Conservation (phyloP, 2,329 filamentous ascomycete species). For the Scytalidium sp. region DNA sequence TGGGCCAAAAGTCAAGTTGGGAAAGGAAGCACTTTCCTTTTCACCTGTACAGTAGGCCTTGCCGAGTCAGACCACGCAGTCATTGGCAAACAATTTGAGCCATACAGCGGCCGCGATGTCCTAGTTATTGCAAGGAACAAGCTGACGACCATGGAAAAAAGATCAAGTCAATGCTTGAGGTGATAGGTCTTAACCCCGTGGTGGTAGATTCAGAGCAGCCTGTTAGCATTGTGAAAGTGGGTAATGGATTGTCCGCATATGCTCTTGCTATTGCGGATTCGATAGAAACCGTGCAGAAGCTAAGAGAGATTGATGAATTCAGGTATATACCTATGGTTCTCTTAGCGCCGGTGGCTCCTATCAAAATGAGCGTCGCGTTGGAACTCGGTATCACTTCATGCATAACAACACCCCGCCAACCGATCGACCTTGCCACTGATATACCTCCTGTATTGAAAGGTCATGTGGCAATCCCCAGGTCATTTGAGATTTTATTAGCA, state of each 20-base stretch:
- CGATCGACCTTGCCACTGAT: conserved; percentile 92
- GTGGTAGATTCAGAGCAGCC: conserved; percentile 79
- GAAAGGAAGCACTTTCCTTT: conserved; percentile 91
- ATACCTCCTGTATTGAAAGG: conserved; percentile 95
- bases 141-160: conserved; percentile 72
- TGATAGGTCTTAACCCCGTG: conserved; percentile 76
- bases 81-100: conserved; percentile 79
- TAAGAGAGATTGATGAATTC: conserved; percentile 89
- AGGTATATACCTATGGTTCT: conserved; percentile 97
- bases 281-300: conserved; percentile 80
- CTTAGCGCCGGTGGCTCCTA: conserved; percentile 82
- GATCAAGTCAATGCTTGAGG: conserved; percentile 73
- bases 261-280: conserved; percentile 96
- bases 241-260: conserved; percentile 50
- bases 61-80: conserved; percentile 74
- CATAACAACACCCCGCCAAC: conserved; percentile 94
- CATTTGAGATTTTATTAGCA: conserved; percentile 90
- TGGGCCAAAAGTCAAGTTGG: conserved; percentile 95
- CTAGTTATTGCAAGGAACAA: conserved; percentile 91
- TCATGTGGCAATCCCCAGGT: conserved; percentile 87
- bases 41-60: conserved; percentile 87
- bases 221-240: conserved; percentile 54
- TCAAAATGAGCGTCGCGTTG: conserved; percentile 88
- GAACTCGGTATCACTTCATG: conserved; percentile 98
- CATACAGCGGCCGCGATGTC: conserved; percentile 90